phyloP scores from a whole-genome alignment of 768 basidiomycete species.

The Hygrophoropsis aurantiaca region DNA sequence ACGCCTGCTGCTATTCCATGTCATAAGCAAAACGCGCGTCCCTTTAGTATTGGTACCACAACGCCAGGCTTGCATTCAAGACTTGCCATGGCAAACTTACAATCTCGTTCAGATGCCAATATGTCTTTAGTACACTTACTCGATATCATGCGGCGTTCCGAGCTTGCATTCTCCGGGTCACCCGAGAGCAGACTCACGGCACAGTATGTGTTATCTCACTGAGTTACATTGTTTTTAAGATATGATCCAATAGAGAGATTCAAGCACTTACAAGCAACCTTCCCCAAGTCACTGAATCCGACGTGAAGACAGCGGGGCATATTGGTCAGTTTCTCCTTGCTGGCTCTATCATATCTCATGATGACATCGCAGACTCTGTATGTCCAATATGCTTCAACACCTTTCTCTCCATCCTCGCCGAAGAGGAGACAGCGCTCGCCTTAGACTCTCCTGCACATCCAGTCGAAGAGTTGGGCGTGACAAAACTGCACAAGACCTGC shows the following conservation, averaged over 20 bases:
- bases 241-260: slow-evolving; percentile 28
- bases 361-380: slow-evolving; percentile 48
- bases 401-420: slow-evolving; percentile 65
- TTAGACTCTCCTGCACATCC: slow-evolving; percentile 82
- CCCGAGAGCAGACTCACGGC: slow-evolving; percentile 24
- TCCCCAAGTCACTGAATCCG: slow-evolving; percentile 50
- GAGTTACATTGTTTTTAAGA: slow-evolving; percentile 8
- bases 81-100: neutral
- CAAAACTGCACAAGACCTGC: slow-evolving; percentile 53
- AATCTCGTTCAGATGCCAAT: slow-evolving; percentile 7
- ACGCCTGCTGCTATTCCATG: no score
- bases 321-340: slow-evolving; percentile 34
- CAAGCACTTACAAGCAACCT: slow-evolving; percentile 44
- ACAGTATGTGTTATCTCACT: slow-evolving; percentile 16
- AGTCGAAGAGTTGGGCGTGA: slow-evolving; percentile 68
- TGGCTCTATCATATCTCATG: neutral
- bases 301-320: slow-evolving; percentile 47
- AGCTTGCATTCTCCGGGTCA: no score
- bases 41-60: no score
- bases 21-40: no score
- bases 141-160: no score
- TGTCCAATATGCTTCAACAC: slow-evolving; percentile 79
- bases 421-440: slow-evolving; percentile 70
- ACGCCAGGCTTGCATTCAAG: no score
- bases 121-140: no score